A percentile compares a stretch with the other conserved stretches of the same genome.
These are phyloP conservation scores for Nephelium lappaceum DNA, from an alignment of 345 rosid genomes.

Conservation along the genomic window DNA sequence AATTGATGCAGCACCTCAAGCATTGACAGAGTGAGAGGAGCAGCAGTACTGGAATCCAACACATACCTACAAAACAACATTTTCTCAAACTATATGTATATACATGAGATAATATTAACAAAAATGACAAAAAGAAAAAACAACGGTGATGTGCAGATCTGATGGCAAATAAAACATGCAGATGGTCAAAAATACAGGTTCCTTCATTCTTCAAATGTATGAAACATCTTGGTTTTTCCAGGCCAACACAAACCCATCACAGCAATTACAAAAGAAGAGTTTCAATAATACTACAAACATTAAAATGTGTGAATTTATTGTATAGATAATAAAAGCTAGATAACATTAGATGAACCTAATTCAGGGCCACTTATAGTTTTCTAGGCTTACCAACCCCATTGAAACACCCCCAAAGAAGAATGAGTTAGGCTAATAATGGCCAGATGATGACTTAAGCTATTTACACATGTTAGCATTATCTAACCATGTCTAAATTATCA, in stretches of 20 bases:
- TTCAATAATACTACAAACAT: not conserved
- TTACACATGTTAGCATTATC: not conserved
- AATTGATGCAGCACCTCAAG: slow-evolving; percentile 68
- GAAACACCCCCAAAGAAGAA: not conserved
- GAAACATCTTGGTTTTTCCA: not conserved
- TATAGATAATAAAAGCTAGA: not conserved
- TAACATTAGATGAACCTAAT: not conserved
- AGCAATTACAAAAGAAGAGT: not conserved
- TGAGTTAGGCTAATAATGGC: not conserved
- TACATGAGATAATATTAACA: slow-evolving; percentile 4
- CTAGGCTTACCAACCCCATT: not conserved
- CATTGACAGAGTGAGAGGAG: slow-evolving; percentile 96
- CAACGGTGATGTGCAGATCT: not conserved
- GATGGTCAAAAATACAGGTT: not conserved
- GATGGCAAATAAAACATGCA: not conserved
- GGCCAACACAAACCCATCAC: not conserved
- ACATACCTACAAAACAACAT: slow-evolving; percentile 73
- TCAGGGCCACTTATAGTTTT: not conserved
- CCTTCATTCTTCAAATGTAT: not conserved
- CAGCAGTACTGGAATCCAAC: slow-evolving; percentile 91
- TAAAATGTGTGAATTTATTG: not conserved
- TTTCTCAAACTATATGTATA: slow-evolving; percentile 14
- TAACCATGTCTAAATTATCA: not conserved
- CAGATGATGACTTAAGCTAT: not conserved
- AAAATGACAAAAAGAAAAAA: slow-evolving; percentile 17